A percentile compares a stretch with the other conserved stretches of the same genome.
phyloP scores from a whole-genome alignment of 352 stramenopile species.

The Hyaloperonospora arabidopsidis region DNA sequence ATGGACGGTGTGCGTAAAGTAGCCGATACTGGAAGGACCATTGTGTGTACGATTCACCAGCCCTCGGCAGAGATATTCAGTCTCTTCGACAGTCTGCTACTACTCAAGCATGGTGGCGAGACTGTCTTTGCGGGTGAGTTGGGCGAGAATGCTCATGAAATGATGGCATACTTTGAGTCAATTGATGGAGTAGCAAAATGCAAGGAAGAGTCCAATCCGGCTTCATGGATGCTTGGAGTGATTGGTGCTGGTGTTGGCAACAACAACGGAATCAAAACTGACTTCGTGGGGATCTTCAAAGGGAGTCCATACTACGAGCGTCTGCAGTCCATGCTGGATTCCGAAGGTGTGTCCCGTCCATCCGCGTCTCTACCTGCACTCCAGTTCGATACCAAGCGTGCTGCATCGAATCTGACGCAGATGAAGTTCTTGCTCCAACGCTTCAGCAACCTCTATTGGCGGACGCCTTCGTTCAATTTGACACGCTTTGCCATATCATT shows the following conservation, averaged over 20 bases:
- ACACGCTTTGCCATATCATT: conserved; percentile 9
- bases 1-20: conserved; percentile 18
- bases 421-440: conserved; percentile 13
- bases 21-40: conserved; percentile 6
- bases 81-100: conserved; percentile 12
- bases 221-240: conserved; percentile 13
- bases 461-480: conserved; percentile 15
- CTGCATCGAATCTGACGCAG: conserved; percentile 12
- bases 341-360: conserved; percentile 2
- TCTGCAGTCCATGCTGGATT: conserved; percentile 4
- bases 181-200: conserved; percentile 12
- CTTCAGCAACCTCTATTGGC: conserved; percentile 13
- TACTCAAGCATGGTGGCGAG: conserved; percentile 15
- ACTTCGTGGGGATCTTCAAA: conserved; percentile 10
- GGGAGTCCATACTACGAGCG: not conserved
- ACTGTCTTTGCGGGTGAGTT: conserved; percentile 10
- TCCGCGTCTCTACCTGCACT: conserved; percentile 3
- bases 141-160: conserved; percentile 10
- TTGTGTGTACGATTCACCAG: conserved; percentile 13
- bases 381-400: conserved; percentile 11
- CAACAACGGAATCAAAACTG: not conserved
- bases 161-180: conserved; percentile 12
- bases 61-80: conserved; percentile 14
- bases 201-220: conserved; percentile 3
- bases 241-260: conserved; percentile 15